Base-by-base conservation (phyloP, 495 filamentous ascomycete genomes). In the Hypoxylon crocopeplum region DNA sequence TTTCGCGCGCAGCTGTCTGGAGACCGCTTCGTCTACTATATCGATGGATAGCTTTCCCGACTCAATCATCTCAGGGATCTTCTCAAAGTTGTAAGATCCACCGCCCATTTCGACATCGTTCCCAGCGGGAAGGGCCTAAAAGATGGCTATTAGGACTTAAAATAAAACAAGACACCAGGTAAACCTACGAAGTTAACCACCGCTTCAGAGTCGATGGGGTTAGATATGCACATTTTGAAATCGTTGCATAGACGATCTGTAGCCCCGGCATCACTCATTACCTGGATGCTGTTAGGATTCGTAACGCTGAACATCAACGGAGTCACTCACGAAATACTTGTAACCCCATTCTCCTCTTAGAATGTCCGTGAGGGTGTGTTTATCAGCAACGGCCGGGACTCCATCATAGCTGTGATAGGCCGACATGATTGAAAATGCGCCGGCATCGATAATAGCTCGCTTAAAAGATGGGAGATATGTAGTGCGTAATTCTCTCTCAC, bases 61-160 rank as follows among this genome's bases (percentile, higher is more conserved):
- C 48, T 80, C 68, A 30, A 89, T 75, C 16, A 90, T 75, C n/a
- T 79, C 75, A 0, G 87, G 83, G 39, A 90, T 88, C 19, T 77
- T 81, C 49, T 82, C 77, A 62, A 84, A 89, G 68, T 85, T 88
- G 73, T 81, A 90, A 15, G 82, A 85, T 22, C 87, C 87, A 42
- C 87, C 87, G 27, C 87, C 87, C 87, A 90, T 89, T 60, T 90
- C 87, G n/a, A 87, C 82, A 53, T 89, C 86, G 40, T 83, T 85
- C n/a, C 87, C 86, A 11, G 87, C 85, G 3, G 81, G 81, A 29
- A 90, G 75, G 5, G 82, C 83, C 70, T 74, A 53, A 1, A 37
- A 1, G 7, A 12, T 37, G 17, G 12, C 2, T 13, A 34, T 38
- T 41, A 42, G 24, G 17, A 47, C 2, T 5, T 7, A 2, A n/a